Conservation (phyloP, 352 stramenopile genomes). For the Pythium myriotylum region DNA sequence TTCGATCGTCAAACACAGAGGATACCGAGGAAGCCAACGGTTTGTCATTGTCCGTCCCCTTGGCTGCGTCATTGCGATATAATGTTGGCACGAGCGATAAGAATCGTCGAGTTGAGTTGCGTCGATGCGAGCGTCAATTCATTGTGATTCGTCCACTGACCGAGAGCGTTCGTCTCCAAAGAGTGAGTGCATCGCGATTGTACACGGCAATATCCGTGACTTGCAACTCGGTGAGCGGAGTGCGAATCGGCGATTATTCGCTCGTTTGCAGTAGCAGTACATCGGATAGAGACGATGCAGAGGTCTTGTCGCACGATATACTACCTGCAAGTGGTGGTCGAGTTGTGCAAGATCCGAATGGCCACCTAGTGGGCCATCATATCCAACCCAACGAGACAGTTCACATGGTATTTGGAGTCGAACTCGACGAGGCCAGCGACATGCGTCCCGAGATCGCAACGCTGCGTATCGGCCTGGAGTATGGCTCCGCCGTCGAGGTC, state of each 20-base stretch:
- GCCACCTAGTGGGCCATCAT: conserved; percentile 14
- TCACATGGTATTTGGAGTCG: conserved; percentile 25
- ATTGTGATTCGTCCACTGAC: conserved; percentile 13
- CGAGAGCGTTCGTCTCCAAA: conserved; percentile 11
- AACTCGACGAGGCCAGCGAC: neutral
- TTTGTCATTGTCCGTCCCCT: neutral
- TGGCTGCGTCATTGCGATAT: conserved; percentile 28
- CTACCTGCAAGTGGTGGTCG: too few relatives aligned
- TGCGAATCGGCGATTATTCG: conserved; percentile 21
- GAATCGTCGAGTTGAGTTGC: conserved; percentile 24
- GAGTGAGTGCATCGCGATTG: conserved; percentile 16
- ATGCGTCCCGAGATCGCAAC: conserved; percentile 1
- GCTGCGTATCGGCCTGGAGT: conserved; percentile 23
- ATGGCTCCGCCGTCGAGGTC: neutral
- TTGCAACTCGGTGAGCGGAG: conserved; percentile 22
- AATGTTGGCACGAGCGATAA: neutral
- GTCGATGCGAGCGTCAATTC: conserved; percentile 25
- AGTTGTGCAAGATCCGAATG: conserved; percentile 24
- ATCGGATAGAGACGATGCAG: neutral
- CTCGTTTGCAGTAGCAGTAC: conserved; percentile 7
- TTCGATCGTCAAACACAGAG: neutral
- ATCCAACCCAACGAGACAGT: conserved; percentile 18
- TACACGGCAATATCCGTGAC: conserved; percentile 23
- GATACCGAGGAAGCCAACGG: neutral
- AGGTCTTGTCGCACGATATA: neutral